Evolutionary conservation across 2,329 filamentous ascomycete genomes (phyloP).

Genomic region (Cladosporium sp.): DNA sequence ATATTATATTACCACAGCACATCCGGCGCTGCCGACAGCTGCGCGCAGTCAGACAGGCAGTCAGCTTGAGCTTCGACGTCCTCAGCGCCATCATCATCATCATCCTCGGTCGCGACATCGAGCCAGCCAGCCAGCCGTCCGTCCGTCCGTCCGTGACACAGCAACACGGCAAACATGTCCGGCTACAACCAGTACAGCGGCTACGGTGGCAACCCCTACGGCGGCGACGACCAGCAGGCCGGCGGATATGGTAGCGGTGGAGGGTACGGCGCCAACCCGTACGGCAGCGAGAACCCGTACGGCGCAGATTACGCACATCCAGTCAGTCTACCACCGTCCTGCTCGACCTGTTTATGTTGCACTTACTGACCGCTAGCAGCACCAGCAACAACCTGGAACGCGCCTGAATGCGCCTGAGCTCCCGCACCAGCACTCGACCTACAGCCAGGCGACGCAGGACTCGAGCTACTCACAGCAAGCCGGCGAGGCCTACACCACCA

Average conservation of each 20-base stretch:
- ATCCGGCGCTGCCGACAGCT: conserved; percentile 7
- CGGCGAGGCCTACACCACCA: conserved; percentile 36
- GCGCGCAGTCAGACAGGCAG: background rate
- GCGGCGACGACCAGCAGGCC: conserved; percentile 54
- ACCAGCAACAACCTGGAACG: conserved; percentile 16
- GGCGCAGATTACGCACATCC: conserved; percentile 34
- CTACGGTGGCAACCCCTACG: conserved; percentile 62
- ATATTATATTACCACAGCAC: background rate
- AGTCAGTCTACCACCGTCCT: conserved; percentile 15
- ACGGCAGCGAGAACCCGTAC: conserved; percentile 41
- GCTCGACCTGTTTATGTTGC: conserved; percentile 16
- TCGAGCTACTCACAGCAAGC: conserved; percentile 16
- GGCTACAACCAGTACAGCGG: conserved; percentile 61
- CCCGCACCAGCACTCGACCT: conserved; percentile 40
- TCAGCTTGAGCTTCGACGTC: conserved; percentile 18
- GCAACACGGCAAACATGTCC: conserved; percentile 45
- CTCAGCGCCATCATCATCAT: background rate
- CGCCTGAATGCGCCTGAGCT: conserved; percentile 32
- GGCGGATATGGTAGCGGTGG: conserved; percentile 13
- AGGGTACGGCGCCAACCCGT: conserved; percentile 37
- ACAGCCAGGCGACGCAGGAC: conserved; percentile 25
- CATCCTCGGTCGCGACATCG: background rate
- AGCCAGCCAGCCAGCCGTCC: background rate
- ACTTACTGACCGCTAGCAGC: background rate
- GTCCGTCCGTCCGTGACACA: conserved; percentile 2